Evolutionary conservation across 352 stramenopile species (phyloP).

Genomic region (Phytophthora uliginosa): DNA sequence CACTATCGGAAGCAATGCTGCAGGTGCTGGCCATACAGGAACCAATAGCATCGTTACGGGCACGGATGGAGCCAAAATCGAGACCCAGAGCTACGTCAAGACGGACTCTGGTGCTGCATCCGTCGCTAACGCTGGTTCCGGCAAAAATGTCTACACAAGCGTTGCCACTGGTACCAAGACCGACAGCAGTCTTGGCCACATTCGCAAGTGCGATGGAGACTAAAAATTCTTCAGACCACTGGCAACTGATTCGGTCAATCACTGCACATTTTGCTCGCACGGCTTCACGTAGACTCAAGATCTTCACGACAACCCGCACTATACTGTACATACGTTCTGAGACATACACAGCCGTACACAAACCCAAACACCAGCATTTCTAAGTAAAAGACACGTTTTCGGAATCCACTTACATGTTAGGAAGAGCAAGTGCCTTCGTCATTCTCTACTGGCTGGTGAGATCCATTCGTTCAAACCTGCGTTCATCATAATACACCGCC

Average conservation of each 20-base stretch:
- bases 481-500: conserved; percentile 86
- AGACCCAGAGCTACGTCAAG: background rate
- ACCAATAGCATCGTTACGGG: background rate
- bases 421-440: conserved; percentile 9
- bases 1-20: background rate
- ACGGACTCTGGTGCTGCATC: background rate
- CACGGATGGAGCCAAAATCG: too few relatives aligned
- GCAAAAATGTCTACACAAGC: background rate
- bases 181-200: background rate
- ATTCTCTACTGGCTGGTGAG: conserved; percentile 50
- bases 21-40: background rate
- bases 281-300: background rate
- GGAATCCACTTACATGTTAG: conserved; percentile 19
- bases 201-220: conserved; percentile 7
- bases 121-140: background rate
- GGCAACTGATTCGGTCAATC: background rate
- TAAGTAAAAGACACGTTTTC: conserved; percentile 20
- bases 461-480: conserved; percentile 75
- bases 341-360: background rate
- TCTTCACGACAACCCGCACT: background rate
- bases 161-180: background rate
- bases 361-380: conserved; percentile 1
- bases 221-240: background rate
- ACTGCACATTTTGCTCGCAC: background rate
- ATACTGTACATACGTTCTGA: conserved; percentile 3